Evolutionary conservation across 176 grass and related monocot genomes (phyloP).

Genomic region (Carex myosuroides): DNA sequence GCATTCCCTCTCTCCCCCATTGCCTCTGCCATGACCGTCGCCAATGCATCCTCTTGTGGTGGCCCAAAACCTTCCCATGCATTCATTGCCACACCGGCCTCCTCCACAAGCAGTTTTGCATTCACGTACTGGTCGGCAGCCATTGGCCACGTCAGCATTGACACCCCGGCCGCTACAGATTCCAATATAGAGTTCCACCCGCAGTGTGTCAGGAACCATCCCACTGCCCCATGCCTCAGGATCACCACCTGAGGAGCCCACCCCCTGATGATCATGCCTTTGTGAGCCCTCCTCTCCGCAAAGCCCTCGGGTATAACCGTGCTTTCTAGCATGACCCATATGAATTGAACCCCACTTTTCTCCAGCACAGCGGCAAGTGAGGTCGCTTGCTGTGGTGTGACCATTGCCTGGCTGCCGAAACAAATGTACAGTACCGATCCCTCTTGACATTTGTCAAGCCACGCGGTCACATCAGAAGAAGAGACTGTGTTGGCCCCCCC

Average conservation of each 20-base stretch:
- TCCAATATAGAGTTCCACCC: constrained; percentile 44
- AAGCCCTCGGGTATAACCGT: constrained; percentile 24
- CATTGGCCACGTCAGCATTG: constrained; percentile 37
- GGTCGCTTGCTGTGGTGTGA: constrained; percentile 6
- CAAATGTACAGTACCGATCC: constrained; percentile 40
- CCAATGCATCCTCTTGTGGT: constrained; percentile 17
- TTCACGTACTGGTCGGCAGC: constrained; percentile 22
- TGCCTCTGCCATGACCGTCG: neutral
- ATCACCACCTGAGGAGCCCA: constrained; percentile 39
- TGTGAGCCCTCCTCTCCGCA: constrained; percentile 17
- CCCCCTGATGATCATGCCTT: constrained; percentile 20
- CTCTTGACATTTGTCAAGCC: constrained; percentile 37
- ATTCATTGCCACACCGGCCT: neutral
- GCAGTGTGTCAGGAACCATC: constrained; percentile 37
- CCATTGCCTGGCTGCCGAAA: constrained; percentile 48
- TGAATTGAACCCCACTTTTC: constrained; percentile 14
- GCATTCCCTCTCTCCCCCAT: neutral
- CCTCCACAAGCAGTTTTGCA: neutral
- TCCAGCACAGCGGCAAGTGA: neutral
- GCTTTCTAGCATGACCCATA: constrained; percentile 21
- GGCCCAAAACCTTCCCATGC: neutral
- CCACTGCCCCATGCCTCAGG: constrained; percentile 25
- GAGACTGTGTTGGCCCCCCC: constrained; percentile 6
- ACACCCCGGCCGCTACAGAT: constrained; percentile 20
- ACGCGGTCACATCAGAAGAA: constrained; percentile 22